Evolutionary conservation across 768 basidiomycete genomes (phyloP), one percentile per base, ranked within the genome.

Genomic region (Sarcomyxa edulis): DNA sequence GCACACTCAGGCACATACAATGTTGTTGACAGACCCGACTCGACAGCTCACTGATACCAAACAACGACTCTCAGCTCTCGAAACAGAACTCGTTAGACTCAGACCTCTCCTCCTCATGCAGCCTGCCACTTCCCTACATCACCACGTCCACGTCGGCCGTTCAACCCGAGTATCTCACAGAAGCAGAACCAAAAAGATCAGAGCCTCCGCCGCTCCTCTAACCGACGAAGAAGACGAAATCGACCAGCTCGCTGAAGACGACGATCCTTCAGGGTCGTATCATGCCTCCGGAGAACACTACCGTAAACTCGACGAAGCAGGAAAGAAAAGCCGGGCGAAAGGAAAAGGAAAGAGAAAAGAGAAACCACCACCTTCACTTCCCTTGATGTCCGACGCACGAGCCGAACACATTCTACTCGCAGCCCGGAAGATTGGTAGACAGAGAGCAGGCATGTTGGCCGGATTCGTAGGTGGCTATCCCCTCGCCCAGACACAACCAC

Each of bases 391-490:
- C 2, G 86, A 89, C 44, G 86, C 85, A 4, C 72, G 81, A 32
- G 67, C 71, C 0, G 85, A 88, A 48, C 84, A 84, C 48, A 60
- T 87, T 8, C 65, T 89, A 2, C 61, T 84, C 9, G 85, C 85
- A 3, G 79, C 83, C 7, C 73, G 82, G n/a, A 78, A 64, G 37
- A 67, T 86, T 3, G 84, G 84, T 4, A 71, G 75, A 22, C 68
- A 76, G 38, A 73, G 84, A 6, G 72, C 77, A 1, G 69, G 68
- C 4, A 52, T 74, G n/a, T 53, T 79, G 15, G 69, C 76, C 0
- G 80, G 81, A 5, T 54, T 77, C 39, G 48, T 69, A 45, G 46
- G 20, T 33, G 47, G 37, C 46, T 36, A n/a, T n/a, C n/a, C n/a
- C 35, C 45, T 22, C 34, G 37, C 27, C 37, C 46, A 35, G 43